Percentiles rank a stretch among this genome's conserved stretches.
phyloP scores from a whole-genome alignment of 2,329 filamentous ascomycete genomes.

The Aspergillus awamori region DNA sequence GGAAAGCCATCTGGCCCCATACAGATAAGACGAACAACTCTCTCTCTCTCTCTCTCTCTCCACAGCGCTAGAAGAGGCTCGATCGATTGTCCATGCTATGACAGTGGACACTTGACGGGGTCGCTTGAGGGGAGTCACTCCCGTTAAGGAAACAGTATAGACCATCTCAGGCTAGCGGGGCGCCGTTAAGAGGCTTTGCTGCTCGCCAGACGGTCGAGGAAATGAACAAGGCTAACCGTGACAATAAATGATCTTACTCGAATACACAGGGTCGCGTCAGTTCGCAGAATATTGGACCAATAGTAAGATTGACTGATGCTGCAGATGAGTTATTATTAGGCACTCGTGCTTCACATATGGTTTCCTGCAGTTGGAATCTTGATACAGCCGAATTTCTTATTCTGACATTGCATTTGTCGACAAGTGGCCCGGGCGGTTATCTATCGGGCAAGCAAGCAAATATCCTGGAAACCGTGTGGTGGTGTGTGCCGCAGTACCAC shows the following conservation, averaged over 20 bases:
- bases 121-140: background rate
- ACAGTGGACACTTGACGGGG: conserved; percentile 1
- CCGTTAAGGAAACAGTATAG: background rate
- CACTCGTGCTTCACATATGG: background rate
- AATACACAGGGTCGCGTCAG: background rate
- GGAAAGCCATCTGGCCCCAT: background rate
- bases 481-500: background rate
- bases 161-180: background rate
- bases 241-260: background rate
- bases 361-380: background rate
- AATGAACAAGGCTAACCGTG: background rate
- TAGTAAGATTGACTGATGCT: background rate
- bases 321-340: background rate
- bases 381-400: background rate
- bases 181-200: background rate
- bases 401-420: background rate
- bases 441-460: background rate
- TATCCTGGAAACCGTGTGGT: background rate
- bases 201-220: background rate
- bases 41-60: background rate
- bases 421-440: background rate
- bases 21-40: background rate
- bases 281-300: background rate
- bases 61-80: background rate
- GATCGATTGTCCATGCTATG: conserved; percentile 2